These are phyloP conservation scores for Fusarium lyarnte DNA, from an alignment of 2,329 filamentous ascomycete genomes.

Conservation along the genomic window DNA sequence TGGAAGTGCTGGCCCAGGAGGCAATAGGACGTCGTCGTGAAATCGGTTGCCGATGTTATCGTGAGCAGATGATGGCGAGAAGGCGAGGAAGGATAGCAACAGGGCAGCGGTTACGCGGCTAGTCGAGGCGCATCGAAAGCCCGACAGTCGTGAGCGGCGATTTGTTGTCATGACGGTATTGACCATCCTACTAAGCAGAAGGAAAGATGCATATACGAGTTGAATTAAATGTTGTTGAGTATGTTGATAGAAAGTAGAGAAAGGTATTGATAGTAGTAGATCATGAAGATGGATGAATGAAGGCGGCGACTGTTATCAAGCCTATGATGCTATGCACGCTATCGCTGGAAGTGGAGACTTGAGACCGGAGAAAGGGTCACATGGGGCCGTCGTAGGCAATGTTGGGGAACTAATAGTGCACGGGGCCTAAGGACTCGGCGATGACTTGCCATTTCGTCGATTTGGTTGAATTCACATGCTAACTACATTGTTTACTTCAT, in stretches of 20 bases:
- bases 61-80: slow-evolving; percentile 57
- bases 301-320: slow-evolving; percentile 33
- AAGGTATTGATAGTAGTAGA: slow-evolving; percentile 7
- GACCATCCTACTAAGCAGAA: slow-evolving; percentile 14
- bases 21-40: slow-evolving; percentile 56
- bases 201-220: slow-evolving; percentile 6
- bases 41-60: slow-evolving; percentile 49
- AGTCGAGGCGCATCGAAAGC: slow-evolving; percentile 61
- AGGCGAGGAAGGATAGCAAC: slow-evolving; percentile 73
- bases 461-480: slow-evolving; percentile 11
- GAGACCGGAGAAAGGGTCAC: slow-evolving; percentile 30
- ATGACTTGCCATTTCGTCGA: slow-evolving; percentile 1
- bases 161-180: slow-evolving; percentile 35
- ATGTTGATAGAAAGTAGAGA: slow-evolving; percentile 18
- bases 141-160: slow-evolving; percentile 21
- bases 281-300: slow-evolving; percentile 15
- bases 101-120: slow-evolving; percentile 71
- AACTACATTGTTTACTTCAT: neutral
- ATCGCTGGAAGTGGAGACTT: slow-evolving; percentile 25
- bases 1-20: slow-evolving; percentile 52
- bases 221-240: neutral
- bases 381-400: slow-evolving; percentile 22
- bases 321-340: slow-evolving; percentile 46
- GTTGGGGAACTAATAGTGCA: slow-evolving; percentile 28
- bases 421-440: slow-evolving; percentile 1